These are phyloP conservation scores for Amylostereum areolatum DNA, from an alignment of 1,284 basidiomycete genomes.

Conservation along the genomic window DNA sequence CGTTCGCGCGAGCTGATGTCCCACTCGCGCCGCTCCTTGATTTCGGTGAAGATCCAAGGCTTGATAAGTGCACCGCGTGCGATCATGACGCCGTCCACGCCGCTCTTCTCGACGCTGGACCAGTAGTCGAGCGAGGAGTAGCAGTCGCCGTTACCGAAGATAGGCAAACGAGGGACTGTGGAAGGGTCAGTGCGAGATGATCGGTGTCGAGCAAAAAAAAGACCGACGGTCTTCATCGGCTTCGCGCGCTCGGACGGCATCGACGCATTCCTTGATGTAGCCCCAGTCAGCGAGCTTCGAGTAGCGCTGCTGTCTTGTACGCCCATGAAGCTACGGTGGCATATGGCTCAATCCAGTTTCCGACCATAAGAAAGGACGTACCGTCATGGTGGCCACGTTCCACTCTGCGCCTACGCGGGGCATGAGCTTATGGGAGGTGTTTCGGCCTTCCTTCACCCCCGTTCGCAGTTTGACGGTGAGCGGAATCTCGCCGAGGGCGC, in stretches of 20 bases:
- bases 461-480: conserved; percentile 95
- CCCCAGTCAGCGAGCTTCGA: conserved; percentile 85
- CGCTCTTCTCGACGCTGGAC: conserved; percentile 67
- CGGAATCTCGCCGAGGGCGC: conserved; percentile 86
- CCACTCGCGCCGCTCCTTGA: conserved; percentile 90
- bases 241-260: conserved; percentile 75
- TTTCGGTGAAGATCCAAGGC: conserved; percentile 95
- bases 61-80: conserved; percentile 94
- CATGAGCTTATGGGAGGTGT: conserved; percentile 90
- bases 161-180: conserved; percentile 80
- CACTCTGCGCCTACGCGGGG: conserved; percentile 77
- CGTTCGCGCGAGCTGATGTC: conserved; percentile 90
- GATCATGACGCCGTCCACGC: conserved; percentile 94
- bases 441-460: conserved; percentile 82
- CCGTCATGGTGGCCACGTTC: conserved; percentile 77
- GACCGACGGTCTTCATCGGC: conserved; percentile 68
- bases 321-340: conserved; percentile 74
- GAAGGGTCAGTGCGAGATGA: background rate
- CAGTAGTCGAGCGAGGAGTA: conserved; percentile 87
- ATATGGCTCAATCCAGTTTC: background rate
- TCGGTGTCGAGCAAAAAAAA: conserved; percentile 6
- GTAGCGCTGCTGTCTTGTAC: conserved; percentile 88
- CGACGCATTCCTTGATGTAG: conserved; percentile 85
- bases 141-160: conserved; percentile 95
- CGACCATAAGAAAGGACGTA: conserved; percentile 24